Percentiles rank a stretch among this genome's conserved stretches.
These are phyloP conservation scores for Arachis stenosperma DNA, from an alignment of 306 rosid species.

Conservation along the genomic window DNA sequence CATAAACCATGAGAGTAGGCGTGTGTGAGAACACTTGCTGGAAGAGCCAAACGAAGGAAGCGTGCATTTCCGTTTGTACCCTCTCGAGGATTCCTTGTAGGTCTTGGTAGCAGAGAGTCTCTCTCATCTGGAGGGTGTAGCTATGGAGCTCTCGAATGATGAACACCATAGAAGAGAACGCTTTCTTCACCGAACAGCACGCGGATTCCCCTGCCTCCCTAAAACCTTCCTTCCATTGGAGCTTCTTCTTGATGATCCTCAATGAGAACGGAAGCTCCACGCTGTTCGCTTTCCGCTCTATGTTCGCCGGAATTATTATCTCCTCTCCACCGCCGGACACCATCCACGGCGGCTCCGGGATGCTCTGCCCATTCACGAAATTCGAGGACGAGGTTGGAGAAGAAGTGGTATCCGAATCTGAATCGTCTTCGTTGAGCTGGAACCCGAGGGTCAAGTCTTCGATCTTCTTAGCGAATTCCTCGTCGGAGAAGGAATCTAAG, in stretches of 20 bases:
- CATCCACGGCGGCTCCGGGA: constrained; percentile 60
- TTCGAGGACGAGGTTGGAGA: background rate
- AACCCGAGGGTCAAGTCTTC: constrained; percentile 72
- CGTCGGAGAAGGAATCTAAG: constrained; percentile 70
- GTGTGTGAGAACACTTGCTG: constrained; percentile 93
- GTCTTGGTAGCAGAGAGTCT: constrained; percentile 66
- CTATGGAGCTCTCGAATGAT: constrained; percentile 87
- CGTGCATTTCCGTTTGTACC: constrained; percentile 86
- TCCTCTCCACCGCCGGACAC: constrained; percentile 41
- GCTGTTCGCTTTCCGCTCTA: constrained; percentile 85
- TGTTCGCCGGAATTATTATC: constrained; percentile 57
- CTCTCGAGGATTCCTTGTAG: constrained; percentile 70
- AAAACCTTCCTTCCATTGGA: constrained; percentile 68
- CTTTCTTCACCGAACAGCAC: constrained; percentile 71
- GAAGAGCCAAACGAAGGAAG: constrained; percentile 93
- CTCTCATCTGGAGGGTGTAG: constrained; percentile 79
- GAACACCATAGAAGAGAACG: constrained; percentile 90
- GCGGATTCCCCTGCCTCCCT: constrained; percentile 76
- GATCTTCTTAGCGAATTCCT: constrained; percentile 75
- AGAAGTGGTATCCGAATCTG: constrained; percentile 33
- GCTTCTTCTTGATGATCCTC: constrained; percentile 77
- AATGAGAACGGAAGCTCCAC: constrained; percentile 84
- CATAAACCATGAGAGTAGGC: constrained; percentile 86
- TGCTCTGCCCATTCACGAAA: constrained; percentile 1
- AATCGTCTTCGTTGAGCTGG: constrained; percentile 49